phyloP scores from a whole-genome alignment of 164 flowering plant species.

The Annona cherimola region DNA sequence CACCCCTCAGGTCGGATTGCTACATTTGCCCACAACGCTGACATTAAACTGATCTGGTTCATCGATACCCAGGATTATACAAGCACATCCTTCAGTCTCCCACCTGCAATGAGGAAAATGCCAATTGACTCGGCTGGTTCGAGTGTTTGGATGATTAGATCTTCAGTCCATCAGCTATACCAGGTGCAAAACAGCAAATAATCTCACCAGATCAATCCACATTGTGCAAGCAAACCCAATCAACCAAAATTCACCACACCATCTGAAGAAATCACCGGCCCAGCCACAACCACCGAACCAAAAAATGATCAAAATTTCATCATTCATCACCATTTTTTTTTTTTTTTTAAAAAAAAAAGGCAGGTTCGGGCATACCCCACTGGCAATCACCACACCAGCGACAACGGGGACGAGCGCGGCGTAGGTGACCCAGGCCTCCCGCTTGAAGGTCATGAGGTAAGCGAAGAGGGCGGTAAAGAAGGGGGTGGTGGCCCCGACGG shows the following conservation, averaged over 20 bases:
- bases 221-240: not conserved
- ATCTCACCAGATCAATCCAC: not conserved
- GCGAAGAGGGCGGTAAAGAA: slow-evolving; percentile 78
- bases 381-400: slow-evolving; percentile 68
- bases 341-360: not conserved
- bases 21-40: too few relatives aligned
- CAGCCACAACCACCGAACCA: not conserved
- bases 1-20: too few relatives aligned
- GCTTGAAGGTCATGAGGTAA: slow-evolving; percentile 52
- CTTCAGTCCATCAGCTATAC: not conserved
- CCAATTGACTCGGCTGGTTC: not conserved
- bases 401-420: slow-evolving; percentile 75
- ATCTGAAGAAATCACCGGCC: not conserved
- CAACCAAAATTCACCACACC: not conserved
- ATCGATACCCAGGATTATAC: too few relatives aligned
- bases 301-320: not conserved
- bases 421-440: slow-evolving; percentile 76
- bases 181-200: not conserved
- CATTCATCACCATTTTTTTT: too few relatives aligned
- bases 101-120: not conserved
- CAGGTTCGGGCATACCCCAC: slow-evolving; percentile 42
- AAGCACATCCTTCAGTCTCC: too few relatives aligned
- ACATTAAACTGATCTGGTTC: too few relatives aligned
- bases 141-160: not conserved
- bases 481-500: slow-evolving; percentile 80